Percentiles rank a stretch among this genome's conserved stretches.
These are phyloP conservation scores for Prillingera fragicola DNA, from an alignment of 1,284 basidiomycete genomes.

Conservation along the genomic window DNA sequence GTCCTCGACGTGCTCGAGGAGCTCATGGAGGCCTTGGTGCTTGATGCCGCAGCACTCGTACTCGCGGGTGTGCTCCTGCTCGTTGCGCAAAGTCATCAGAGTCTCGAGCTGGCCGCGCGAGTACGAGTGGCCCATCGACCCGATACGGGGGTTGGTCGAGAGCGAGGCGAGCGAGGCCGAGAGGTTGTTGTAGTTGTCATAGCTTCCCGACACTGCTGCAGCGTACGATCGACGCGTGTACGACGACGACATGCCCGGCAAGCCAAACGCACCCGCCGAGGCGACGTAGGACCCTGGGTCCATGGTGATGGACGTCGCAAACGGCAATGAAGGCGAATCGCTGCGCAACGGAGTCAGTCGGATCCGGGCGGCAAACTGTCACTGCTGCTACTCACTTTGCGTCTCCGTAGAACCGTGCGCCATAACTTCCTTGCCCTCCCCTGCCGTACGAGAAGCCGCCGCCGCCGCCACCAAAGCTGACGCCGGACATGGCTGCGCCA, in stretches of 20 bases:
- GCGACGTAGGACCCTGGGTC: constrained; percentile 36
- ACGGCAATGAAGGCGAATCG: constrained; percentile 35
- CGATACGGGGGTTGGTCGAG: constrained; percentile 20
- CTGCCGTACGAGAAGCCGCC: constrained; percentile 34
- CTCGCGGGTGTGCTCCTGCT: constrained; percentile 37
- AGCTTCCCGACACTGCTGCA: constrained; percentile 29
- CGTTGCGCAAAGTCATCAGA: constrained; percentile 30
- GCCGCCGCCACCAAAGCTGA: constrained; percentile 40
- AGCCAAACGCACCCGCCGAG: constrained; percentile 30
- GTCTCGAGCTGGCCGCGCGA: constrained; percentile 36
- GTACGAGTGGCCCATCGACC: constrained; percentile 31
- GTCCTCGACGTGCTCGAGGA: constrained; percentile 45
- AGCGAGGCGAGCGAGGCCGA: constrained; percentile 42
- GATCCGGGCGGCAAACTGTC: background rate
- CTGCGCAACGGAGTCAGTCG: constrained; percentile 8
- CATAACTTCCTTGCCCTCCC: constrained; percentile 31
- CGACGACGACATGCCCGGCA: constrained; percentile 19
- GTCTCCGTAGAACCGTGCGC: constrained; percentile 41
- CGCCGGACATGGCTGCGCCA: constrained; percentile 41
- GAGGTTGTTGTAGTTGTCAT: constrained; percentile 18
- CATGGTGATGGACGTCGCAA: constrained; percentile 42
- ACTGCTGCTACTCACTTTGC: constrained; percentile 28
- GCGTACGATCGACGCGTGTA: constrained; percentile 40
- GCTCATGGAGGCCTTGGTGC: constrained; percentile 37
- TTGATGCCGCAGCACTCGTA: constrained; percentile 42